These are phyloP conservation scores for Pythium pyrilobum DNA, from an alignment of 352 stramenopile species.

Conservation along the genomic window DNA sequence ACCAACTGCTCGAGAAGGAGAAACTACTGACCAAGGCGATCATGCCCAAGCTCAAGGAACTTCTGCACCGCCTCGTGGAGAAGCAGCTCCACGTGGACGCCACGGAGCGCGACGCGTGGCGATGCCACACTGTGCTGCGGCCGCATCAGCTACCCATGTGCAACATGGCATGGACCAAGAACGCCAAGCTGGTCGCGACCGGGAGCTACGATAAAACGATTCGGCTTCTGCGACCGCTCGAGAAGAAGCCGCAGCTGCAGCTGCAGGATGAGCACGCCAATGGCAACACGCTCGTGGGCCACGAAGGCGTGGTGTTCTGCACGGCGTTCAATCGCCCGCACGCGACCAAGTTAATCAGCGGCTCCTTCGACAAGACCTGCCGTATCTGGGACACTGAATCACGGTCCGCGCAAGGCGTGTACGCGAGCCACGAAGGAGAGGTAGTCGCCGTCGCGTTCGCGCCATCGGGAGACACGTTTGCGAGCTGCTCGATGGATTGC, in stretches of 20 bases:
- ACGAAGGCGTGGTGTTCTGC: slow-evolving; percentile 65
- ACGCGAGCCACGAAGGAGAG: slow-evolving; percentile 50
- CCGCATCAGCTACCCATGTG: slow-evolving; percentile 61
- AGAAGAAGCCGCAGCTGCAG: slow-evolving; percentile 21
- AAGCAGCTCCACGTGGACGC: slow-evolving; percentile 44
- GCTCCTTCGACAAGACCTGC: slow-evolving; percentile 79
- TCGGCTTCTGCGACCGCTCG: slow-evolving; percentile 31
- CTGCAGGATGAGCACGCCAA: slow-evolving; percentile 14
- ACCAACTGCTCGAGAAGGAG: slow-evolving; percentile 53
- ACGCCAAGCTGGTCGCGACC: slow-evolving; percentile 48
- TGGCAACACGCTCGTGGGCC: slow-evolving; percentile 35
- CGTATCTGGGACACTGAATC: slow-evolving; percentile 55
- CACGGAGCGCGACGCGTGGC: slow-evolving; percentile 22
- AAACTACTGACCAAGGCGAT: slow-evolving; percentile 44
- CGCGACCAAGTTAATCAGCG: slow-evolving; percentile 45
- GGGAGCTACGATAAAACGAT: slow-evolving; percentile 79
- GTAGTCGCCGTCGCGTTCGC: slow-evolving; percentile 49
- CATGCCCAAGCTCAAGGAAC: slow-evolving; percentile 39
- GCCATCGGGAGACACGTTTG: slow-evolving; percentile 33
- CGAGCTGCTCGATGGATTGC: slow-evolving; percentile 69
- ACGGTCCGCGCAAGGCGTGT: slow-evolving; percentile 30
- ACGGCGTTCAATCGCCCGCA: slow-evolving; percentile 56
- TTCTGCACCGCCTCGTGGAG: slow-evolving; percentile 68
- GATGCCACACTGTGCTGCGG: slow-evolving; percentile 33
- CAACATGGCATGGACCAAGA: slow-evolving; percentile 73